Evolutionary conservation across 2,329 filamentous ascomycete genomes (phyloP), one percentile per base, ranked within the genome.

Genomic region (Fusarium chlamydosporum): DNA sequence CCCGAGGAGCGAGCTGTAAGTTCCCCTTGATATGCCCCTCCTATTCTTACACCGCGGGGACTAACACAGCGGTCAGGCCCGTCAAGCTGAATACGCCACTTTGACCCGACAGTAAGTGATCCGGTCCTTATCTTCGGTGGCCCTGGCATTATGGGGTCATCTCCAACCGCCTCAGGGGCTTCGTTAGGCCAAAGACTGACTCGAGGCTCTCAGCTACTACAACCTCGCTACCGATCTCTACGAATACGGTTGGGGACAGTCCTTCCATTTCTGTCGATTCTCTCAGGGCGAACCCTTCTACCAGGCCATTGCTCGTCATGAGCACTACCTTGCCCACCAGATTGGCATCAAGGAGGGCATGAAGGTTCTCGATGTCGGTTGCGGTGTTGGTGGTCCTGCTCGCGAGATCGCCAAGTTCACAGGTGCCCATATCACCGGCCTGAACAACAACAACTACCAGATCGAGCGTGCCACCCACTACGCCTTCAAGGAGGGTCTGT

Each of bases 371-470:
- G 96, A 99, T 77, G 96, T 99, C 62, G 96, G 96, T 65, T 99
- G 96, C 76, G 96, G 96, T 86, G 94, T 98, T 56, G 96, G 96
- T 75, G 96, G 96, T 46, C 96, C 96, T 23, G 96, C 95, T 8
- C 89, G 94, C 66, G 94, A 98, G 84, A 98, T 99, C 75, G 93
- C 92, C 82, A 96, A 96, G 83, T 99, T 99, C 83, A 91, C 93
- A 12, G 95, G 92, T 65, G 91, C 89, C 74, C 93, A 97, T 75
- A 88, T 98, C 68, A 91, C 93, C 26, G 96, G 96, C 42, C 83
- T 98, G 79, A 99, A 98, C 89, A 98, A 97, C 89, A 98, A 98
- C 82, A 93, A 97, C 83, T 99, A 99, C 85, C 96, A 98, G 84
- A 97, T 98, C 72, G 89, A 97, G 79, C 92, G 96, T 71, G 95